These are phyloP conservation scores for Trametes punicea DNA, from an alignment of 768 basidiomycete genomes.

Conservation along the genomic window DNA sequence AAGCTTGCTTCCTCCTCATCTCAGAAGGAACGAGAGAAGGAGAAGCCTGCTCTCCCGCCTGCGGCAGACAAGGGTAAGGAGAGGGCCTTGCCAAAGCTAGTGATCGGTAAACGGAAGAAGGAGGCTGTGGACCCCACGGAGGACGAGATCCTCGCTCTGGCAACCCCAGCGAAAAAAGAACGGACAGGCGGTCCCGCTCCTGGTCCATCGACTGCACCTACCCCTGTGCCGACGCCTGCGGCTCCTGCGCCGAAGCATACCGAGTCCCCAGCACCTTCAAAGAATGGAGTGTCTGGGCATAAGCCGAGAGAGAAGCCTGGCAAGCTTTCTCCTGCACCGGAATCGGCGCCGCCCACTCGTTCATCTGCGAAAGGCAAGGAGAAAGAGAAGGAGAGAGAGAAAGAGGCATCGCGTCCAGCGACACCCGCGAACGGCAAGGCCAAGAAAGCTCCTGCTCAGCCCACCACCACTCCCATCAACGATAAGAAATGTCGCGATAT, in stretches of 20 bases:
- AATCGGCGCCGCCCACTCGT: conserved; percentile 31
- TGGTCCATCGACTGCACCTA: conserved; percentile 16
- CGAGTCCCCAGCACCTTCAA: conserved; percentile 10
- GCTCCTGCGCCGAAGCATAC: conserved; percentile 1
- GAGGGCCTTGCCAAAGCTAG: conserved; percentile 34
- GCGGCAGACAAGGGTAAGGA: conserved; percentile 27
- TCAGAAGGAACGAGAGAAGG: conserved; percentile 22
- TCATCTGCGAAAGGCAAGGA: conserved; percentile 65
- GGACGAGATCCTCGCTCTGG: conserved; percentile 62
- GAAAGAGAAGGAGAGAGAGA: conserved; percentile 65
- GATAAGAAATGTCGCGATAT: conserved; percentile 82
- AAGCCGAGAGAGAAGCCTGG: conserved; percentile 44
- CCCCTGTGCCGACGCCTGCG: not conserved
- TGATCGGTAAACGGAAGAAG: conserved; percentile 57
- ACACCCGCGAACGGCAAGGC: conserved; percentile 38
- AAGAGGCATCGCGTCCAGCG: conserved; percentile 41
- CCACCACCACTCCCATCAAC: conserved; percentile 63
- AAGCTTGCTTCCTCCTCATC: conserved; percentile 15
- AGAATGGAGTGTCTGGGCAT: conserved; percentile 28
- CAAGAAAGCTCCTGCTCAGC: conserved; percentile 30
- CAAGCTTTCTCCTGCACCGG: conserved; percentile 25
- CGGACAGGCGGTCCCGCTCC: conserved; percentile 27
- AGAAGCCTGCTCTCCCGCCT: conserved; percentile 12
- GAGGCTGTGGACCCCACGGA: conserved; percentile 36
- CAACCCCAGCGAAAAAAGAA: conserved; percentile 60